phyloP scores from a whole-genome alignment of 495 filamentous ascomycete genomes.

The Tetracladium setigerum region DNA sequence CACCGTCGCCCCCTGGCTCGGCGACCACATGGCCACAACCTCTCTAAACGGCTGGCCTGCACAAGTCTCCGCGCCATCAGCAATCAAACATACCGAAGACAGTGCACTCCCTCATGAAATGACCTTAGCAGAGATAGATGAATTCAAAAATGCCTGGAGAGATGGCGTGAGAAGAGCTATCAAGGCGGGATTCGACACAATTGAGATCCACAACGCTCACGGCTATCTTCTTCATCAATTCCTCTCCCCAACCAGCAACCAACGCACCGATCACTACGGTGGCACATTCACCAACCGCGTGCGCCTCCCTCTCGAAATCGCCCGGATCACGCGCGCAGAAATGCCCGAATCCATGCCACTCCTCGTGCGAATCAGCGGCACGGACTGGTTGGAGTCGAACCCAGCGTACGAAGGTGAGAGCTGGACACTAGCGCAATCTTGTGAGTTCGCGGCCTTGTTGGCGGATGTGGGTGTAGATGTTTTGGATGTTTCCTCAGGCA shows the following conservation, averaged over 20 bases:
- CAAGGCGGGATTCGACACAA: constrained; percentile 47
- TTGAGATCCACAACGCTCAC: constrained; percentile 39
- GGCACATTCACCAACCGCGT: constrained; percentile 57
- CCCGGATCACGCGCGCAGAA: constrained; percentile 40
- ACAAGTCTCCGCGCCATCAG: constrained; percentile 46
- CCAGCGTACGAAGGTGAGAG: constrained; percentile 28
- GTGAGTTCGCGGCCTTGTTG: constrained; percentile 44
- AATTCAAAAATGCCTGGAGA: constrained; percentile 48
- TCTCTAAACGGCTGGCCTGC: constrained; percentile 53
- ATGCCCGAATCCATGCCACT: constrained; percentile 56
- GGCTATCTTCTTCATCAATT: constrained; percentile 50
- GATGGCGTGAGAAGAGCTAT: constrained; percentile 47
- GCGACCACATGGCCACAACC: constrained; percentile 40
- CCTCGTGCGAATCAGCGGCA: constrained; percentile 29
- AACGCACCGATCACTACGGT: constrained; percentile 57
- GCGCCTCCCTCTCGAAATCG: constrained; percentile 49
- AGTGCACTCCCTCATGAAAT: constrained; percentile 39
- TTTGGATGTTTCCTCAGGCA: constrained; percentile 54
- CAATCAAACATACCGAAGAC: constrained; percentile 35
- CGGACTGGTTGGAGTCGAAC: constrained; percentile 33
- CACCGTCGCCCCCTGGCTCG: constrained; percentile 61
- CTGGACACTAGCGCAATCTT: constrained; percentile 50
- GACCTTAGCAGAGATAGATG: constrained; percentile 47
- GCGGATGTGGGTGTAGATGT: constrained; percentile 52
- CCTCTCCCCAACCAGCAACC: constrained; percentile 48